Base-by-base conservation (phyloP, 768 basidiomycete species). In the Suillus weaverae region DNA sequence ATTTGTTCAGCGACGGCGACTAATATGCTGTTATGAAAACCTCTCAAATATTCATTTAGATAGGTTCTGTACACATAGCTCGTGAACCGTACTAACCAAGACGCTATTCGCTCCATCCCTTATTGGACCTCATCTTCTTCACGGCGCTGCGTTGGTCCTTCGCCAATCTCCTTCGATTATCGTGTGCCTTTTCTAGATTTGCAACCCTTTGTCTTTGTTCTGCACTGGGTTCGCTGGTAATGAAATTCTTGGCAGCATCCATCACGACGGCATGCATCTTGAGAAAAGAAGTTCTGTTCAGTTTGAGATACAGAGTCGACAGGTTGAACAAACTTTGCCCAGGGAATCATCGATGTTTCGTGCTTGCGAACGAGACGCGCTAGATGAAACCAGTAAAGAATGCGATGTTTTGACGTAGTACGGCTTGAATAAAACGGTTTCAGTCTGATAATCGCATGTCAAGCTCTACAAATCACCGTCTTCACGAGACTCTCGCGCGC, bases 331-430 rank as follows among this genome's bases (percentile, higher is more conserved):
- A 50, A 86, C 92, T 81, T 91, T 93, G 5, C 77, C 68, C 46
- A 94, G 78, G 67, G 88, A 89, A 63, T 93, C 90, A 11, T 89
- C 85, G 20, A 92, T 76, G 67, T 93, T 94, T 70, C 88, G 85
- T 2, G 89, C 78, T 71, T 94, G 92, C 11, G 91, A 92, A n/a
- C 92, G 89, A 66, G 86, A 83, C 2, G 82, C 76, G 1, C 83
- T 88, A 0, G 91, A 92, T 8, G 89, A 88, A 62, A 94, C 80
- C 36, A 91, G 77, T 41, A 94, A 80, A 5, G 88, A 86, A 60
- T 87, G 79, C 0, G 89, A 83, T 2, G 91, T 92, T n/a, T 85
- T 79, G 1, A 85, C 86, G 63, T 89, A 90, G 73, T 85, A 79
- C 0, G 86, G 80, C 91, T 92, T 72, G 6, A 51, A 63, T 59